Evolutionary conservation across 169 alveolate genomes (phyloP).

Genomic region (Hepatocystis sp.): DNA sequence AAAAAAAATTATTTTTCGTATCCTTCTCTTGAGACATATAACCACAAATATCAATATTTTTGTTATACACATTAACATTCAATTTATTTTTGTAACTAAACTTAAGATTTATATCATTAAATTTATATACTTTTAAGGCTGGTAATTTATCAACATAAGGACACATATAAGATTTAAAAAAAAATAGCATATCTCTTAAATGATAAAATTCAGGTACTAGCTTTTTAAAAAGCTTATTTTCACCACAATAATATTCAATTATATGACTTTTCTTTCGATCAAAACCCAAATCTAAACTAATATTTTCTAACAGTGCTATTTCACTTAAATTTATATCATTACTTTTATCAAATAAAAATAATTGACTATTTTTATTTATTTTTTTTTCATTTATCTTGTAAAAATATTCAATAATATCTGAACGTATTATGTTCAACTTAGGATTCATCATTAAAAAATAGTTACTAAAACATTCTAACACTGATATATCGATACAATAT

Average conservation of each 20-base stretch:
- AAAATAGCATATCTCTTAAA: slow-evolving; percentile 68
- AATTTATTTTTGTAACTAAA: slow-evolving; percentile 66
- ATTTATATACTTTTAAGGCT: slow-evolving; percentile 37
- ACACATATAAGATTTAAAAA: slow-evolving; percentile 74
- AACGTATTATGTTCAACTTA: slow-evolving; percentile 51
- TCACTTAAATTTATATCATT: slow-evolving; percentile 63
- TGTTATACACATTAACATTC: slow-evolving; percentile 44
- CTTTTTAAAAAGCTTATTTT: slow-evolving; percentile 34
- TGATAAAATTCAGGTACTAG: slow-evolving; percentile 76
- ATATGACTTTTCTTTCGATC: slow-evolving; percentile 49
- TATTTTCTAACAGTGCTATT: slow-evolving; percentile 72
- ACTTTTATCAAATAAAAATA: slow-evolving; percentile 68
- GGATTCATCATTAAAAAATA: slow-evolving; percentile 66
- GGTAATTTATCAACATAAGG: slow-evolving; percentile 76
- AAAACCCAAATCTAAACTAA: slow-evolving; percentile 70
- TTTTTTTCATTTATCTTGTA: slow-evolving; percentile 69
- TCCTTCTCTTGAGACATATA: slow-evolving; percentile 76
- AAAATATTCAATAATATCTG: slow-evolving; percentile 75
- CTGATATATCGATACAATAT: slow-evolving; percentile 73
- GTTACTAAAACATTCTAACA: slow-evolving; percentile 70
- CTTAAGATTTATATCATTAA: slow-evolving; percentile 52
- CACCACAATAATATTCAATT: slow-evolving; percentile 75
- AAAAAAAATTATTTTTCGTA: slow-evolving; percentile 78
- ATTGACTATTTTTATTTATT: slow-evolving; percentile 55
- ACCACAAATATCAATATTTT: slow-evolving; percentile 65